phyloP scores from a whole-genome alignment of 129 eudicot species.

The Chrysanthemum makinoi region DNA sequence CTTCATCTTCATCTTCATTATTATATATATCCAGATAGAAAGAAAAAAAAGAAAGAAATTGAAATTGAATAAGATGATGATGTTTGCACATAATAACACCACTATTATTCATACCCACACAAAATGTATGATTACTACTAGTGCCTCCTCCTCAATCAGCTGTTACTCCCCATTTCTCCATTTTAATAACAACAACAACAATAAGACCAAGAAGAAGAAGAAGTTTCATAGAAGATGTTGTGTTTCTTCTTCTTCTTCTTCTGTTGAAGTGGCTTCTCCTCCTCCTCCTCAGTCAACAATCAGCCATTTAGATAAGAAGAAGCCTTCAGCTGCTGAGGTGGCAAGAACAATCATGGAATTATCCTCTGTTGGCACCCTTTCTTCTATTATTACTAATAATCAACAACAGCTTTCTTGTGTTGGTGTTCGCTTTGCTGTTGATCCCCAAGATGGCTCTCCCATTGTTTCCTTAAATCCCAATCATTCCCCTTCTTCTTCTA shows the following conservation, averaged over 20 bases:
- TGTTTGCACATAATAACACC: too few species aligned
- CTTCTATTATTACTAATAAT: background rate
- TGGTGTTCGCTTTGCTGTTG: slow-evolving; percentile 86
- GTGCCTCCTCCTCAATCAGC: too few species aligned
- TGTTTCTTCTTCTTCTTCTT: slow-evolving; percentile 24
- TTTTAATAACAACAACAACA: background rate
- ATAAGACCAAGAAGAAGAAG: too few species aligned
- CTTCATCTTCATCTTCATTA: too few species aligned
- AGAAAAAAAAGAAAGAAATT: too few species aligned
- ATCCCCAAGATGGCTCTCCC: slow-evolving; percentile 62
- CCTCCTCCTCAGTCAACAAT: slow-evolving; percentile 25
- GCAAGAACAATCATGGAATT: slow-evolving; percentile 82
- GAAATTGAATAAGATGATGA: too few species aligned
- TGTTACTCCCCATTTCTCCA: background rate
- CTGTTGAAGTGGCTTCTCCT: slow-evolving; percentile 19
- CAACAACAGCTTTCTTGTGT: slow-evolving; percentile 1
- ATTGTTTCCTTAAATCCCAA: slow-evolving; percentile 47
- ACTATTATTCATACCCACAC: too few species aligned
- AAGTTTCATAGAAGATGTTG: background rate
- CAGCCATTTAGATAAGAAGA: slow-evolving; percentile 18
- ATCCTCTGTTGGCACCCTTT: slow-evolving; percentile 69
- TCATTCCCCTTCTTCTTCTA: slow-evolving; percentile 22
- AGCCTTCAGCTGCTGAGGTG: slow-evolving; percentile 76
- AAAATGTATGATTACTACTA: too few species aligned
- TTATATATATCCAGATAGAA: too few species aligned